Evolutionary conservation across 2,329 filamentous ascomycete species (phyloP).

Genomic region (Monilinia fructigena): DNA sequence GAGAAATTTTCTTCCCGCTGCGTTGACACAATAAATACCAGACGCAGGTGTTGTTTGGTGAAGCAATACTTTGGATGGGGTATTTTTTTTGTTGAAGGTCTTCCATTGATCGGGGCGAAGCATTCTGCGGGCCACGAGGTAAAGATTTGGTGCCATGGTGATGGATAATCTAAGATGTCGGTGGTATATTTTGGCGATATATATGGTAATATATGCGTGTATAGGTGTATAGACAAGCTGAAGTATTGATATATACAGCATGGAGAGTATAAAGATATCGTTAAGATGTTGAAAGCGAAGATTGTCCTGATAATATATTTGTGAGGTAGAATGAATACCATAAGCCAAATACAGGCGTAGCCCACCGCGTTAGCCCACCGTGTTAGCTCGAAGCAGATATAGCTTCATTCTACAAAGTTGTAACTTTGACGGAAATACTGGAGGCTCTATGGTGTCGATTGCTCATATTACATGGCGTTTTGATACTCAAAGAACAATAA

Average conservation of each 20-base stretch:
- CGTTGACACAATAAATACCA: constrained; percentile 27
- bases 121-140: neutral
- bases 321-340: neutral
- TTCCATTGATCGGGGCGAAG: neutral
- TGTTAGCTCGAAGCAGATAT: neutral
- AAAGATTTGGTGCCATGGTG: neutral
- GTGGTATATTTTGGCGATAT: no score
- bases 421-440: neutral
- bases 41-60: constrained; percentile 23
- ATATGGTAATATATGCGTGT: neutral
- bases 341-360: neutral
- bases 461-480: neutral
- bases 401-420: neutral
- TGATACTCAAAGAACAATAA: neutral
- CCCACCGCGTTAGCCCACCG: neutral
- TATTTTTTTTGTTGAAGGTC: neutral
- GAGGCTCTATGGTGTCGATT: neutral
- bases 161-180: neutral
- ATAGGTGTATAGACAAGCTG: neutral
- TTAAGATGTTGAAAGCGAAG: neutral
- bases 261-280: neutral
- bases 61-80: neutral
- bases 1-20: neutral
- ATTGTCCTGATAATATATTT: neutral
- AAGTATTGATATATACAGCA: neutral